phyloP scores from a whole-genome alignment of 345 rosid species.

The Mercurialis annua region DNA sequence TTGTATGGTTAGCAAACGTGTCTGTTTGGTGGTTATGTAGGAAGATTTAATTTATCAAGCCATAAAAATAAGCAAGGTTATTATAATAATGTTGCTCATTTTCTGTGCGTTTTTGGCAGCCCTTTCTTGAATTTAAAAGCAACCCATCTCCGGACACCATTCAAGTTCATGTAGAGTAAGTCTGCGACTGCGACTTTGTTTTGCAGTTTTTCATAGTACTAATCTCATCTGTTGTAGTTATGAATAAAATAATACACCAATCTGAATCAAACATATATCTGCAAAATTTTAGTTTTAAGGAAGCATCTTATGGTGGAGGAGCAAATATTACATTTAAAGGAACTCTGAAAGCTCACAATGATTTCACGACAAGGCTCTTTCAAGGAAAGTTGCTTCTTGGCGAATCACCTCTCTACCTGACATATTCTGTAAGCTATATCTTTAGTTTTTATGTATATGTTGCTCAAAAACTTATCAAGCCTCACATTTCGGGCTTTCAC shows the following conservation, averaged over 20 bases:
- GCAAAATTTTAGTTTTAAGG: conserved; percentile 41
- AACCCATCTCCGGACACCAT: conserved; percentile 36
- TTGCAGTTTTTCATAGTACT: neutral
- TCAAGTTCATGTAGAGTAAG: conserved; percentile 64
- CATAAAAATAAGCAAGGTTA: neutral
- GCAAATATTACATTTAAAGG: conserved; percentile 68
- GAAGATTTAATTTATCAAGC: neutral
- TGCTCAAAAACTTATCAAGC: too few species aligned
- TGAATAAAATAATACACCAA: neutral
- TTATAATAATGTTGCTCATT: neutral
- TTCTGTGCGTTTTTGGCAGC: conserved; percentile 41
- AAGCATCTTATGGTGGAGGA: conserved; percentile 73
- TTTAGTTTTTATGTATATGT: neutral
- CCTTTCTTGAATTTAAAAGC: conserved; percentile 49
- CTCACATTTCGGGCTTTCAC: too few species aligned
- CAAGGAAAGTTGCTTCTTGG: conserved; percentile 47
- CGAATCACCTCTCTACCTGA: conserved; percentile 43
- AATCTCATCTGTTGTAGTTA: neutral
- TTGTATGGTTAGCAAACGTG: too few species aligned
- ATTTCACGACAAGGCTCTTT: conserved; percentile 60
- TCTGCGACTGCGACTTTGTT: neutral
- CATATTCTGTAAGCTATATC: conserved; percentile 59
- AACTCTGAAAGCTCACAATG: conserved; percentile 40
- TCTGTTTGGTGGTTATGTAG: neutral
- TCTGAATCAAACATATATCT: neutral